Evolutionary conservation across 2,329 filamentous ascomycete genomes (phyloP).

Genomic region (Macrophomina tecta): DNA sequence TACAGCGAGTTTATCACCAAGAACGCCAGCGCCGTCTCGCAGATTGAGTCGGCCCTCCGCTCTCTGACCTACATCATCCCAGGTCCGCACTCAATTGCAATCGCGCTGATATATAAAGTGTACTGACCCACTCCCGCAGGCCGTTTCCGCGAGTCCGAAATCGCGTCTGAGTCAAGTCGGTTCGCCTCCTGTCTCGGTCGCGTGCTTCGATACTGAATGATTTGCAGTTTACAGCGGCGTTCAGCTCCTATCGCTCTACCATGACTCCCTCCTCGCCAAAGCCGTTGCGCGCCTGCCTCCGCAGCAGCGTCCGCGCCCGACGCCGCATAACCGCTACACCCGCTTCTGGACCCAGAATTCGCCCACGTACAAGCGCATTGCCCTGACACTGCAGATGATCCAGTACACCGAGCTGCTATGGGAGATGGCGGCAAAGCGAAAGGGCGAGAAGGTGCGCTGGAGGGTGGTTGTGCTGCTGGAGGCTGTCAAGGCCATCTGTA

Average conservation of each 20-base stretch:
- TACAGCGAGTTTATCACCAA: constrained; percentile 93
- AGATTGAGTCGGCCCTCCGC: constrained; percentile 91
- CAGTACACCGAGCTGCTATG: constrained; percentile 96
- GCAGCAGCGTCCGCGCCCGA: constrained; percentile 58
- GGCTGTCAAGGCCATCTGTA: constrained; percentile 82
- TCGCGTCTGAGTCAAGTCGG: constrained; percentile 84
- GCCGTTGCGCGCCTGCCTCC: constrained; percentile 63
- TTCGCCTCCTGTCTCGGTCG: constrained; percentile 30
- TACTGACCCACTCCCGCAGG: constrained; percentile 53
- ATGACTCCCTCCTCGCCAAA: constrained; percentile 82
- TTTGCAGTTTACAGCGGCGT: constrained; percentile 80
- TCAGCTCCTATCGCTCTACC: constrained; percentile 88
- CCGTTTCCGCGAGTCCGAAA: constrained; percentile 88
- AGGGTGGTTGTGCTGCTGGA: constrained; percentile 85
- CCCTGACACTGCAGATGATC: constrained; percentile 83
- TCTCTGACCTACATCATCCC: constrained; percentile 96
- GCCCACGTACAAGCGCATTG: constrained; percentile 78
- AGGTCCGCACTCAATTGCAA: constrained; percentile 55
- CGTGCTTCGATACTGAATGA: constrained; percentile 32
- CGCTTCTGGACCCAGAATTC: constrained; percentile 67
- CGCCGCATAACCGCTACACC: constrained; percentile 68
- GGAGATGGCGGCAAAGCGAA: constrained; percentile 93
- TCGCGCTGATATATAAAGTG: background rate
- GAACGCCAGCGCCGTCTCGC: constrained; percentile 90
- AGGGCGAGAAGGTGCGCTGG: constrained; percentile 83